Evolutionary conservation across 345 rosid species (phyloP).

Genomic region (Euphorbia pulcherrima): DNA sequence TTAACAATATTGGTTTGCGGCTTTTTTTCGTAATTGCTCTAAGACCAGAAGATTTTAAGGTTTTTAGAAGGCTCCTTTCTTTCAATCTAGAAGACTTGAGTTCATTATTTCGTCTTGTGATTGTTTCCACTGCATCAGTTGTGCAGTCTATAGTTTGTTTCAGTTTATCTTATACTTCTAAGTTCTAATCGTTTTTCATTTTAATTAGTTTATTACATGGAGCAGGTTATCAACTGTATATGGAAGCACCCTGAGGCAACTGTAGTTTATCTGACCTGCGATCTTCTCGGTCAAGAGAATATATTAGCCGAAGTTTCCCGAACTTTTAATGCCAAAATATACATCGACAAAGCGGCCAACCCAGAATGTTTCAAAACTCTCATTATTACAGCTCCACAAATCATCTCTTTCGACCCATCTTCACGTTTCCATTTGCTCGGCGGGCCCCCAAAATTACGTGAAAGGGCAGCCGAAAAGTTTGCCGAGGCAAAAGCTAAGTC

Average conservation of each 20-base stretch:
- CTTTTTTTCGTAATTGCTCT: too few relatives aligned
- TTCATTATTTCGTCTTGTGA: too few relatives aligned
- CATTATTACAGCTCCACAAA: constrained; percentile 49
- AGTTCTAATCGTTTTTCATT: not conserved
- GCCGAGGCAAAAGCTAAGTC: constrained; percentile 58
- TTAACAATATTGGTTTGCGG: too few relatives aligned
- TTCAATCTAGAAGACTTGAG: too few relatives aligned
- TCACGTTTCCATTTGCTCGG: constrained; percentile 64
- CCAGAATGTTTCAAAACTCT: constrained; percentile 47
- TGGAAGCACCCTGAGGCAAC: constrained; percentile 78
- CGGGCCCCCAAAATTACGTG: constrained; percentile 67
- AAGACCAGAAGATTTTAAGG: too few relatives aligned
- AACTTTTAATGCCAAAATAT: constrained; percentile 80
- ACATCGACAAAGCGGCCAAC: constrained; percentile 51
- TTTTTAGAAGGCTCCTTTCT: too few relatives aligned
- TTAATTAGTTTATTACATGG: constrained; percentile 15
- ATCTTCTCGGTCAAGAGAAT: constrained; percentile 85
- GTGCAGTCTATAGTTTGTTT: not conserved
- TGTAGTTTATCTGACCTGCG: constrained; percentile 64
- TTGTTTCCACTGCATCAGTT: too few relatives aligned
- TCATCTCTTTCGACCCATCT: constrained; percentile 60
- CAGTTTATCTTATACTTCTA: not conserved
- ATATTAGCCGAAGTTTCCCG: constrained; percentile 46
- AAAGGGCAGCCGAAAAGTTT: constrained; percentile 58
- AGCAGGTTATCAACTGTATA: constrained; percentile 71